These are phyloP conservation scores for Rutstroemia sp. DNA, from an alignment of 2,329 filamentous ascomycete species.

Conservation along the genomic window DNA sequence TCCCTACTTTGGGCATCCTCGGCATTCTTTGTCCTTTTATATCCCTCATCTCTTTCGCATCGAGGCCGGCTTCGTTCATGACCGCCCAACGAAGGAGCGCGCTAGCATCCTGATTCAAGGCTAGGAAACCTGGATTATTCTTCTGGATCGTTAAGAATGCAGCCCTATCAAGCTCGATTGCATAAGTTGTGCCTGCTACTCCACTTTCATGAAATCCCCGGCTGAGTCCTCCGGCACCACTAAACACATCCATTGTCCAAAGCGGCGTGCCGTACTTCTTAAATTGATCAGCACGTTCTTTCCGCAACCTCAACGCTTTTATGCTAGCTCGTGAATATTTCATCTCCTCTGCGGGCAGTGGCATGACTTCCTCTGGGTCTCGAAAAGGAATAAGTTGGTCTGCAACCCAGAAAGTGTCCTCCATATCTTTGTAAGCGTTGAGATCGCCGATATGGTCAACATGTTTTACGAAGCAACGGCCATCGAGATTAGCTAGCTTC, in stretches of 20 bases:
- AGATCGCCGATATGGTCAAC: constrained; percentile 13
- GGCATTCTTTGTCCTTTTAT: background rate
- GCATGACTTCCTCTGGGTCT: background rate
- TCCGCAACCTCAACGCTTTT: background rate
- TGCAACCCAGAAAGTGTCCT: constrained; percentile 17
- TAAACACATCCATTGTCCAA: constrained; percentile 5
- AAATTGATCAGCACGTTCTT: constrained; percentile 1
- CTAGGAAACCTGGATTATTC: background rate
- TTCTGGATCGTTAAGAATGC: background rate
- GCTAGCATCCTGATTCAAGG: constrained; percentile 8
- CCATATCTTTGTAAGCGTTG: constrained; percentile 12
- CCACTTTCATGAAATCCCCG: constrained; percentile 10
- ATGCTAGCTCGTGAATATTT: background rate
- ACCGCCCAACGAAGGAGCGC: constrained; percentile 2
- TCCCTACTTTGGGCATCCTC: constrained; percentile 11
- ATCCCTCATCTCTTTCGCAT: background rate
- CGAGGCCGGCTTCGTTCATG: background rate
- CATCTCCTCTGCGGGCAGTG: background rate
- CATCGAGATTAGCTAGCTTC: constrained; percentile 6
- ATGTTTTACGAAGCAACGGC: constrained; percentile 15
- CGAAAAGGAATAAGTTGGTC: background rate
- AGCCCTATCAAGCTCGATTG: constrained; percentile 5
- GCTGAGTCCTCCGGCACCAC: constrained; percentile 11
- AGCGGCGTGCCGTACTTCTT: background rate
- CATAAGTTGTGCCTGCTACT: background rate